A percentile compares a stretch with the other conserved stretches of the same genome.
phyloP scores from a whole-genome alignment of 805 yeast genomes.

The Candida piceae region DNA sequence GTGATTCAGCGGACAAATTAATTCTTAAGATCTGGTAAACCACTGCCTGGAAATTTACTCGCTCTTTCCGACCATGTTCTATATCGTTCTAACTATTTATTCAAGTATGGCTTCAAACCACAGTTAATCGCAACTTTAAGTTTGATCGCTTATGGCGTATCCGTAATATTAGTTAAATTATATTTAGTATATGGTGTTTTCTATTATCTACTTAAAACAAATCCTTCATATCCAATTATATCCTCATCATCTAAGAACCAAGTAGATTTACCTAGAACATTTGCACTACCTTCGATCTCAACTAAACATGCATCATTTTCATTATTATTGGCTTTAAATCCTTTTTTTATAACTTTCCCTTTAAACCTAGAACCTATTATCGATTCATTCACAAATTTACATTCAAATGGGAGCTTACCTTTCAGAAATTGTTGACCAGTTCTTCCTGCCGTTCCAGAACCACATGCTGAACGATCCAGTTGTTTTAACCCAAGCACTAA shows the following conservation, averaged over 20 bases:
- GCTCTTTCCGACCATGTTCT: no score
- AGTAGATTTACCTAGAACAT: conserved; percentile 18
- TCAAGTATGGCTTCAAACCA: no score
- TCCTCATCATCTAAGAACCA: conserved; percentile 23
- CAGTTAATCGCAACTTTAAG: no score
- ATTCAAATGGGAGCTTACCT: conserved; percentile 3
- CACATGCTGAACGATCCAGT: conserved; percentile 27
- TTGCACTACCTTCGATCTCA: conserved; percentile 23
- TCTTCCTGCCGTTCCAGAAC: conserved; percentile 27
- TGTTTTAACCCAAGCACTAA: conserved; percentile 23
- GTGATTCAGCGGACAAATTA: no score
- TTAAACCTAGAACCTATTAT: conserved; percentile 21
- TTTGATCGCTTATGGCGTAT: no score
- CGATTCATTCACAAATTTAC: conserved; percentile 20
- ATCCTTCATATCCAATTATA: conserved; percentile 16
- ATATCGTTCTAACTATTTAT: no score
- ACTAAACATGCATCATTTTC: conserved; percentile 20
- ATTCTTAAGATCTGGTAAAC: no score
- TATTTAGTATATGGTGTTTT: neutral
- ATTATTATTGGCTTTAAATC: conserved; percentile 14
- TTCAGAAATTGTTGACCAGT: conserved; percentile 18
- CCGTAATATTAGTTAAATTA: neutral
- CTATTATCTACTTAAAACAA: conserved; percentile 15
- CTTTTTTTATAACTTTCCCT: conserved; percentile 14
- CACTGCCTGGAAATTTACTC: no score